Evolutionary conservation across 2,329 filamentous ascomycete genomes (phyloP), one percentile per base, ranked within the genome.

Genomic region (Phialophora expanda): DNA sequence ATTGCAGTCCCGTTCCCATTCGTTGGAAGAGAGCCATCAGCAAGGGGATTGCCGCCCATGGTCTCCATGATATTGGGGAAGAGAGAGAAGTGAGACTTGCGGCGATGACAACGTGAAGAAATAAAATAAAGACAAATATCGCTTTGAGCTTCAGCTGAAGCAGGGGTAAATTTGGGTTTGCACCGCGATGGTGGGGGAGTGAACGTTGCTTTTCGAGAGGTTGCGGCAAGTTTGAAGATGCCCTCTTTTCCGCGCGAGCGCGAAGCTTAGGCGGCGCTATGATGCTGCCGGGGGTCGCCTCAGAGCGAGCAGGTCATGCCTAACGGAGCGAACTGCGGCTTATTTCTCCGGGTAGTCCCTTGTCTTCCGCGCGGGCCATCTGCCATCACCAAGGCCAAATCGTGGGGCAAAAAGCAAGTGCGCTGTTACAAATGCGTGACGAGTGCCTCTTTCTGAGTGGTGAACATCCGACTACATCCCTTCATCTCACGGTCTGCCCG

Each of bases 321-420:
- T 53, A 59, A 30, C 30, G 38, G 38, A 61, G 48, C 46, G 48
- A 6, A 61, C 50, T 20, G 48, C 28, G 48, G 4, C 46, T 61
- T 48, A 61, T 53, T 61, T 65, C 62, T 61, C 62, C 62, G 57
- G 57, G 38, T 50, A 41, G 50, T 61, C 50, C 62, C 62, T 64
- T 54, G 28, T 12, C 12, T 51, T 4, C 56, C 48, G 58, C 46
- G 32, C 58, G 58, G 58, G 58, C 48, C 51, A 30, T 53, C 7
- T n/a, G 46, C 20, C 28, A 58, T 44, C 48, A 38, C 58, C 55
- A 28, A 53, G 30, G 22, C 48, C 28, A 61, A 53, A 64, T 62
- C 64, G 64, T 66, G 64, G 64, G 64, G 64, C 59, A 60, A 26
- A 55, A 50, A 48, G 41, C 48, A 32, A 53, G 26, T 58, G 38